Evolutionary conservation across 192 early-diverging fungal species (phyloP).

Genomic region (Entomortierella lignicola): DNA sequence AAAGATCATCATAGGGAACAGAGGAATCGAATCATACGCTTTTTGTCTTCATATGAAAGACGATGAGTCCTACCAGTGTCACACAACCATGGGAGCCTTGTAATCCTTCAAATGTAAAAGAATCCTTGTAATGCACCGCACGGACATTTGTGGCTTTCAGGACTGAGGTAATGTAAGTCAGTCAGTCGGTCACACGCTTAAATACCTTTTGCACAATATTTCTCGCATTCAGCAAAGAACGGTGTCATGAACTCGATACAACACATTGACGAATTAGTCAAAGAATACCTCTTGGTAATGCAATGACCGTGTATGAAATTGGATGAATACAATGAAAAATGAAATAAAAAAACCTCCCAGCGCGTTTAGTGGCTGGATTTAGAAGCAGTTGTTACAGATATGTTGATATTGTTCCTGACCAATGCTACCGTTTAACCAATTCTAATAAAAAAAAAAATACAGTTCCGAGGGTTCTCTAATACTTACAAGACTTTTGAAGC

Average conservation of each 20-base stretch:
- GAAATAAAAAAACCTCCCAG: too few species aligned
- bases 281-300: conserved; percentile 73
- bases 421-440: background rate
- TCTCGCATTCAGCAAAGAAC: background rate
- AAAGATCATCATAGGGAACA: too few species aligned
- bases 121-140: background rate
- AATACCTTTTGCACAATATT: background rate
- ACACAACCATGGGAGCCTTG: too few species aligned
- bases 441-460: background rate
- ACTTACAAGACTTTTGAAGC: conserved; percentile 69
- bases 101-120: too few species aligned
- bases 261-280: conserved; percentile 73
- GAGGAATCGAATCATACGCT: too few species aligned
- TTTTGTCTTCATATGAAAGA: too few species aligned
- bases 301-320: background rate
- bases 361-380: too few species aligned
- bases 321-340: too few species aligned
- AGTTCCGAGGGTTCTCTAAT: conserved; percentile 73
- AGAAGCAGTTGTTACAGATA: too few species aligned
- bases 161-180: conserved; percentile 6
- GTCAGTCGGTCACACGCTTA: too few species aligned
- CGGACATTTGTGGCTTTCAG: conserved; percentile 27
- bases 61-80: too few species aligned
- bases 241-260: conserved; percentile 67
- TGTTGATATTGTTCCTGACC: too few species aligned